Evolutionary conservation across 2,329 filamentous ascomycete genomes (phyloP).

Genomic region (Purpureocillium lavendulum): DNA sequence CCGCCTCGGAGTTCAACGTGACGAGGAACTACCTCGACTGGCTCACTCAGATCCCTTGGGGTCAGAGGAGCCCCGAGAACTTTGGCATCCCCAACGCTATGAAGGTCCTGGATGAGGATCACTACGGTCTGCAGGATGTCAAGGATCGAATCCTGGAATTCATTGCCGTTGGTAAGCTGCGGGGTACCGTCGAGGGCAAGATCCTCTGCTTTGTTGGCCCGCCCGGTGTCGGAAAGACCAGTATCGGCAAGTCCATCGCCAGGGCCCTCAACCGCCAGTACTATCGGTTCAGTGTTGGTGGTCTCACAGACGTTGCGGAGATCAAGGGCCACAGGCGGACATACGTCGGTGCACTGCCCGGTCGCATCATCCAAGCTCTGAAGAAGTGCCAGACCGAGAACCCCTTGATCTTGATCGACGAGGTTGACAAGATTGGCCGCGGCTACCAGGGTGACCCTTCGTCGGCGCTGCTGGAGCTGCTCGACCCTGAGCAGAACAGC

Average conservation of each 20-base stretch:
- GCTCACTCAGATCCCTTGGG: constrained; percentile 98
- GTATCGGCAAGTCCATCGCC: constrained; percentile 96
- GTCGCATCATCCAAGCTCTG: constrained; percentile 92
- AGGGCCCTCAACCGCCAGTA: constrained; percentile 91
- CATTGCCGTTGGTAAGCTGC: constrained; percentile 93
- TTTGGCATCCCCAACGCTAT: constrained; percentile 91
- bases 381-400: constrained; percentile 99
- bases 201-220: constrained; percentile 97
- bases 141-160: constrained; percentile 98
- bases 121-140: constrained; percentile 94
- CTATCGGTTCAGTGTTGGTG: constrained; percentile 96
- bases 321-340: constrained; percentile 97
- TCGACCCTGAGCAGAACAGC: constrained; percentile 94
- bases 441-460: constrained; percentile 96
- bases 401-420: constrained; percentile 90
- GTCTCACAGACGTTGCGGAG: constrained; percentile 92
- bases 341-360: constrained; percentile 91
- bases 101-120: constrained; percentile 87
- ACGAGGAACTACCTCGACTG: constrained; percentile 97
- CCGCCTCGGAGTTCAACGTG: constrained; percentile 96
- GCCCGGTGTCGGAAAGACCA: constrained; percentile 96
- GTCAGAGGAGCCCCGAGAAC: constrained; percentile 89
- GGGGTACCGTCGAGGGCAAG: constrained; percentile 95
- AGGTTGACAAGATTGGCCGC: constrained; percentile 95
- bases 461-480: constrained; percentile 83